Conservation (phyloP, 1,139 yeast species). For the Saccharomyces uvarum region DNA sequence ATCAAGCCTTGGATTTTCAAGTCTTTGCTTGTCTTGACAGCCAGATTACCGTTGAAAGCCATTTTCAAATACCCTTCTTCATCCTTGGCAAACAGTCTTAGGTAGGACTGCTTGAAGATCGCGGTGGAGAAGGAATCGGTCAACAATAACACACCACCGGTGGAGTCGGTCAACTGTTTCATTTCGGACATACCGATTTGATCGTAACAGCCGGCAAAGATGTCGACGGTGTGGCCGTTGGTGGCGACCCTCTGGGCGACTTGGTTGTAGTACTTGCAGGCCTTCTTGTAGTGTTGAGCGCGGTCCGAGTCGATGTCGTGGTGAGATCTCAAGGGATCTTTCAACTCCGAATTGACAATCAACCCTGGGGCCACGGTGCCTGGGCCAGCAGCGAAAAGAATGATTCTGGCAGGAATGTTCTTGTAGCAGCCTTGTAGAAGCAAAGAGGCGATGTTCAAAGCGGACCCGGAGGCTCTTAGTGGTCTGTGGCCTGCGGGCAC, state of each 20-base stretch:
- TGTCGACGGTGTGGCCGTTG: slow-evolving; percentile 83
- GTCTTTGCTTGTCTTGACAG: slow-evolving; percentile 82
- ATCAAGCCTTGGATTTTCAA: slow-evolving; percentile 86
- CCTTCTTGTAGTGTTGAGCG: slow-evolving; percentile 89
- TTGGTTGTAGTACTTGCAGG: slow-evolving; percentile 74
- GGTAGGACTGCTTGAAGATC: slow-evolving; percentile 87
- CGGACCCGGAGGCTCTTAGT: slow-evolving; percentile 88
- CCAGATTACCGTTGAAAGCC: slow-evolving; percentile 84
- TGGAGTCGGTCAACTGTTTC: slow-evolving; percentile 79
- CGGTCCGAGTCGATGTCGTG: slow-evolving; percentile 86
- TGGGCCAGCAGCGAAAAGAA: slow-evolving; percentile 91
- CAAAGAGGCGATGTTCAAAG: slow-evolving; percentile 76
- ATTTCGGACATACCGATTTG: slow-evolving; percentile 97
- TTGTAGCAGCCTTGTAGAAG: slow-evolving; percentile 81
- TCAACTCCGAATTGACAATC: slow-evolving; percentile 83
- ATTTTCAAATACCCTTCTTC: slow-evolving; percentile 72
- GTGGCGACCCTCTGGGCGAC: slow-evolving; percentile 67
- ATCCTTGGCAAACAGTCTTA: slow-evolving; percentile 80
- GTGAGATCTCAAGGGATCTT: slow-evolving; percentile 95
- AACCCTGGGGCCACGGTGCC: slow-evolving; percentile 93
- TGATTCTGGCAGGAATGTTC: slow-evolving; percentile 83
- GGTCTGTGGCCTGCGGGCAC: slow-evolving; percentile 84
- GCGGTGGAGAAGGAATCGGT: slow-evolving; percentile 96
- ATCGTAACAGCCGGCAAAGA: slow-evolving; percentile 96
- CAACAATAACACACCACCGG: slow-evolving; percentile 89